These are phyloP conservation scores for Ogataea sp. DNA, from an alignment of 805 yeast genomes.

Conservation along the genomic window DNA sequence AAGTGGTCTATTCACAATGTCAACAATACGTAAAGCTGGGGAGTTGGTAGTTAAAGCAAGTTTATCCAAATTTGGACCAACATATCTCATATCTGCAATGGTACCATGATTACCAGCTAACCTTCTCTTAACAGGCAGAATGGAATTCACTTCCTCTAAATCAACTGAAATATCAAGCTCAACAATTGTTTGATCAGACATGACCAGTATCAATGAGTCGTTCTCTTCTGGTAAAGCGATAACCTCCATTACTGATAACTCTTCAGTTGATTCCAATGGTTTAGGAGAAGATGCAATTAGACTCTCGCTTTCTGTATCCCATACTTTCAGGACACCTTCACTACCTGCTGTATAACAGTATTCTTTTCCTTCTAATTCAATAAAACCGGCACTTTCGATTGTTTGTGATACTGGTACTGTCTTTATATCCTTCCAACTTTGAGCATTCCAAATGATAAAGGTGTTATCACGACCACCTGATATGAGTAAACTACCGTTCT, in stretches of 20 bases:
- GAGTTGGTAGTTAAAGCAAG: conserved; percentile 92
- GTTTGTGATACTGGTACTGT: conserved; percentile 71
- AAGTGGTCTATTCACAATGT: conserved; percentile 45
- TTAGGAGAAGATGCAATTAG: conserved; percentile 35
- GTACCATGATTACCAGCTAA: conserved; percentile 95
- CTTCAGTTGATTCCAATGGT: conserved; percentile 60
- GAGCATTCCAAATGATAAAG: conserved; percentile 49
- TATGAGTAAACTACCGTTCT: conserved; percentile 46
- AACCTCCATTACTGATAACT: conserved; percentile 60
- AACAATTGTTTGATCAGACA: conserved; percentile 78
- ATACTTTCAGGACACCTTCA: conserved; percentile 56
- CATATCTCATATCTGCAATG: conserved; percentile 78
- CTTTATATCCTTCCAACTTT: conserved; percentile 43
- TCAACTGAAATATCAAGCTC: conserved; percentile 16
- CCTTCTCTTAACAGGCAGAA: conserved; percentile 39
- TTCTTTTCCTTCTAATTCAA: conserved; percentile 24
- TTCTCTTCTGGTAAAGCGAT: conserved; percentile 19
- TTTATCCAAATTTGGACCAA: conserved; percentile 49
- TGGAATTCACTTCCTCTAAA: conserved; percentile 18
- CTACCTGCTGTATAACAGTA: conserved; percentile 73
- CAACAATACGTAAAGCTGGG: conserved; percentile 73
- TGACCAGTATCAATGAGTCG: conserved; percentile 39
- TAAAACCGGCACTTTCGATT: conserved; percentile 63
- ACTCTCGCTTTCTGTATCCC: conserved; percentile 46
- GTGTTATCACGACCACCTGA: conserved; percentile 90